Conservation (phyloP, 139 green algal genomes). For the Zygnema cylindricum region DNA sequence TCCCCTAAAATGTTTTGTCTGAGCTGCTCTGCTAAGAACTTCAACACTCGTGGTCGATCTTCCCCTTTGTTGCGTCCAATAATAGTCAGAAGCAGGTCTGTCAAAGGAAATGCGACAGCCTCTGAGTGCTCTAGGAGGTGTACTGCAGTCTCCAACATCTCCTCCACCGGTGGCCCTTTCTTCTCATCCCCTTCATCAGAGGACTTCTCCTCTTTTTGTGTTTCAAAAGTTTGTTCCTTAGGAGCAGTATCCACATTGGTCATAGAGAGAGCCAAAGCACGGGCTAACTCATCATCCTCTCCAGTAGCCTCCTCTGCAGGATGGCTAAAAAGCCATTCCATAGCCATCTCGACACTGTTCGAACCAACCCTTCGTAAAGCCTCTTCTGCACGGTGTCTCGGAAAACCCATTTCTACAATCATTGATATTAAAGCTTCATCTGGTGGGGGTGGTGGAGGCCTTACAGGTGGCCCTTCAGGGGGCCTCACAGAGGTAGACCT, state of each 20-base stretch:
- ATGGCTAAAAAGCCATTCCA: conserved; percentile 92
- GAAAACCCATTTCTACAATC: conserved; percentile 93
- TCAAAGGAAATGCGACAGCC: conserved; percentile 35
- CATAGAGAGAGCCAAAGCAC: conserved; percentile 69
- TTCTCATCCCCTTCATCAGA: background rate
- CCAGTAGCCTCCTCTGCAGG: conserved; percentile 65
- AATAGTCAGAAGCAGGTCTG: conserved; percentile 60
- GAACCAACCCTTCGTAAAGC: conserved; percentile 78
- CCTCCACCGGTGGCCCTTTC: conserved; percentile 37
- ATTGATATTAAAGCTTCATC: conserved; percentile 70
- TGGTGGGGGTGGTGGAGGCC: conserved; percentile 7
- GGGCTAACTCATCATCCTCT: conserved; percentile 65
- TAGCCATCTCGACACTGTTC: conserved; percentile 87
- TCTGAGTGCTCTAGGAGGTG: conserved; percentile 60
- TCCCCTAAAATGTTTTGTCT: conserved; percentile 31
- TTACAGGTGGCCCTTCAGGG: background rate
- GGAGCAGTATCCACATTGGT: conserved; percentile 12
- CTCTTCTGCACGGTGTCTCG: conserved; percentile 70
- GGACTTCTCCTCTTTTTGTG: conserved; percentile 1
- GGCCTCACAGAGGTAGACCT: background rate
- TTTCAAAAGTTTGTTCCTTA: background rate
- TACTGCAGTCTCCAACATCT: conserved; percentile 33
- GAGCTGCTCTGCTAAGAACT: conserved; percentile 69
- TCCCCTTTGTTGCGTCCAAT: conserved; percentile 69
- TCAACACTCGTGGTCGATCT: conserved; percentile 67